These are phyloP conservation scores for Catunica adiposa DNA, from an alignment of 2,329 filamentous ascomycete species.

Conservation along the genomic window DNA sequence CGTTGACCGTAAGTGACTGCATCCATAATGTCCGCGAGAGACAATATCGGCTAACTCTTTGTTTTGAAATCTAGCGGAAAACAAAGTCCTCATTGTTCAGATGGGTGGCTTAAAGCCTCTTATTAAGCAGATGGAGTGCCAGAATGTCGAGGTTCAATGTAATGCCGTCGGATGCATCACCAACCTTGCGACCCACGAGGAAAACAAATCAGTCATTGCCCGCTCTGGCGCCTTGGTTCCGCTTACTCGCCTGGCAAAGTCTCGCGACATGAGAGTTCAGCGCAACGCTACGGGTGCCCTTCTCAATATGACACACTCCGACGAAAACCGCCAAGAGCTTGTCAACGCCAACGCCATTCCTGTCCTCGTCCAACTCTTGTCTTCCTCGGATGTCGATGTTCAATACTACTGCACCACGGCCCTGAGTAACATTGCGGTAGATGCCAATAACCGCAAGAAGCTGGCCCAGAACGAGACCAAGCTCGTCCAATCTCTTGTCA, in stretches of 20 bases:
- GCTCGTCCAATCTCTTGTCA: slow-evolving; percentile 82
- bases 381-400: slow-evolving; percentile 86
- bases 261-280: slow-evolving; percentile 96
- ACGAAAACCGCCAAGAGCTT: slow-evolving; percentile 93
- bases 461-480: slow-evolving; percentile 81
- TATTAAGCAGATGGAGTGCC: slow-evolving; percentile 95
- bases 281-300: slow-evolving; percentile 91
- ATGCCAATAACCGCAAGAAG: slow-evolving; percentile 76
- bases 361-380: slow-evolving; percentile 85
- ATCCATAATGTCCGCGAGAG: background rate
- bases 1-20: slow-evolving; percentile 63
- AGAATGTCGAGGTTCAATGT: slow-evolving; percentile 96
- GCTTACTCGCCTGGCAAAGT: slow-evolving; percentile 82
- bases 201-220: slow-evolving; percentile 98
- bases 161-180: slow-evolving; percentile 98
- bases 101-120: slow-evolving; percentile 79
- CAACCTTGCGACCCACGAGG: slow-evolving; percentile 92
- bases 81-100: slow-evolving; percentile 91
- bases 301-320: slow-evolving; percentile 98
- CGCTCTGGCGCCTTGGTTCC: slow-evolving; percentile 83
- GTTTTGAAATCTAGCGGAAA: slow-evolving; percentile 55
- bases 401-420: slow-evolving; percentile 99
- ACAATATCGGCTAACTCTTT: background rate
- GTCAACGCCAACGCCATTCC: slow-evolving; percentile 97
- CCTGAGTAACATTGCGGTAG: slow-evolving; percentile 94